Conservation (phyloP, 306 rosid species). For the Macrotyloma uniflorum region DNA sequence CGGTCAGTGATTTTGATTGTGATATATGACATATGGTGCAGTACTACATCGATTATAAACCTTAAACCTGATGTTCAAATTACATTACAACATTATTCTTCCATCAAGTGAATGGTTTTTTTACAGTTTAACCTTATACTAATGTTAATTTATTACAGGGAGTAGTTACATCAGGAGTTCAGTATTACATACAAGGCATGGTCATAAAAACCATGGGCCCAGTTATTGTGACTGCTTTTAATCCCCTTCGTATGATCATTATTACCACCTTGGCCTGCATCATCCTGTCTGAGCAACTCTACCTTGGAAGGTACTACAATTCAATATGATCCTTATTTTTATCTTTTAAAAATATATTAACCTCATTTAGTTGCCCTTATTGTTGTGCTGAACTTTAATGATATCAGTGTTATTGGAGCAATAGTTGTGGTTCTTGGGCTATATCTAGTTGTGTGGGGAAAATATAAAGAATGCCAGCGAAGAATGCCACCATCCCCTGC, state of each 20-base stretch:
- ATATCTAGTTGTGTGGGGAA: slow-evolving; percentile 52
- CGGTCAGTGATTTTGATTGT: slow-evolving; percentile 44
- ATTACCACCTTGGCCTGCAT: slow-evolving; percentile 55
- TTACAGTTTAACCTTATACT: neutral
- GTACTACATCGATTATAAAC: too few relatives aligned
- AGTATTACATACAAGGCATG: slow-evolving; percentile 74
- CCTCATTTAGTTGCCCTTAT: neutral
- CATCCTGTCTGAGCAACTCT: slow-evolving; percentile 66
- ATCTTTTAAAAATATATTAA: neutral
- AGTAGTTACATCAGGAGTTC: slow-evolving; percentile 65
- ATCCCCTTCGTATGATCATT: slow-evolving; percentile 75
- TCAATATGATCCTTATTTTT: neutral
- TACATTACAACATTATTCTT: too few relatives aligned
- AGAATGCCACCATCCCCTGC: neutral
- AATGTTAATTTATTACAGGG: slow-evolving; percentile 46
- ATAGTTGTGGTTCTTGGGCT: slow-evolving; percentile 50
- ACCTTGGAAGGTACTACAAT: slow-evolving; percentile 66
- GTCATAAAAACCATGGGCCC: slow-evolving; percentile 74
- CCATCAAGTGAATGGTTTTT: neutral
- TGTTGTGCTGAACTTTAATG: neutral
- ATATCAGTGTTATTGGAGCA: slow-evolving; percentile 46
- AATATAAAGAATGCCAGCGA: slow-evolving; percentile 36
- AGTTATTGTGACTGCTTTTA: slow-evolving; percentile 79
- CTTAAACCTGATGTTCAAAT: too few relatives aligned
- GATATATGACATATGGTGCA: too few relatives aligned